Base-by-base conservation (phyloP, 345 rosid genomes). In the Citrus trifoliata region DNA sequence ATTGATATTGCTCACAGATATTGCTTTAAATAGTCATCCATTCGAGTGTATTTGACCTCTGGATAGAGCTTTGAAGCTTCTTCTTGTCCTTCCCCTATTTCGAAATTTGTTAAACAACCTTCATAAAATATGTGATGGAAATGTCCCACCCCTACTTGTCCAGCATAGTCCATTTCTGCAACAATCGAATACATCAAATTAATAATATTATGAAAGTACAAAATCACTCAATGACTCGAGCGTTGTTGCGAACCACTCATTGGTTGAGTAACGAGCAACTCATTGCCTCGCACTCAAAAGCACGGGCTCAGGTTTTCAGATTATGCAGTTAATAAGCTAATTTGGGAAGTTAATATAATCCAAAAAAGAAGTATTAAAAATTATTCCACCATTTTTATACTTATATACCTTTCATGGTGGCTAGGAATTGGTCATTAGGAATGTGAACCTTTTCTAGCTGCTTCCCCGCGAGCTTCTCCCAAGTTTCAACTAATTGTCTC, bases 51-150 rank as follows among this genome's bases (percentile, higher is more conserved):
- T 22, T 79, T 83, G 30, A 93, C 92, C 14, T 91, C 95, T 0
- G 97, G 98, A 80, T 93, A 95, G 18, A 95, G 93, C 63, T 69
- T 60, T 1, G 96, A 95, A 73, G 97, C 98, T 83, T 93, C 98
- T 85, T 80, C 92, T 70, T 64, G 88, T 7, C 79, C 90, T 79
- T 91, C 87, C 25, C 83, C 89, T 16, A 91, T 86, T 78, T 93
- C 90, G 42, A 92, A 84, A 81, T 95, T 89, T 13, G 96, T 83
- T 27, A 93, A 80, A 71, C 99, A 89, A 32, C 99, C 97, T 76
- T 95, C 97, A 16, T 89, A 95, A 81, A 83, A 95, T 1, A 95
- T 85, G 71, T 95, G 97, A 78, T 88, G 90, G 81, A 92, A 95
- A 81, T 95, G 99, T 33, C 97, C 96, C 22, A 89, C 53, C 53